phyloP scores from a whole-genome alignment of 148 eudicot species.

The Mesembryanthemum crystallinum region DNA sequence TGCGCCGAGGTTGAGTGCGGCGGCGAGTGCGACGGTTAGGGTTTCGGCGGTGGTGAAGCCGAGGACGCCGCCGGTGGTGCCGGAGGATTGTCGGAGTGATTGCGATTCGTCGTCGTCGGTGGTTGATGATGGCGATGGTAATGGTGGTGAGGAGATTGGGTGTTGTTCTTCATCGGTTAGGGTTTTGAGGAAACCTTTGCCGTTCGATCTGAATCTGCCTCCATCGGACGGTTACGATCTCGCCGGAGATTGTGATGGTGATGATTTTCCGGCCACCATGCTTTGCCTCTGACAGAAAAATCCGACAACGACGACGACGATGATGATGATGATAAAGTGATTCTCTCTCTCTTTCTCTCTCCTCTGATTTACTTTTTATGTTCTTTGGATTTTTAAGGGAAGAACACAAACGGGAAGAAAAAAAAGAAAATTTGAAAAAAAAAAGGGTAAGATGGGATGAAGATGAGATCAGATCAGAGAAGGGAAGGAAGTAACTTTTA shows the following conservation, averaged over 20 bases:
- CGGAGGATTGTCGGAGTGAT: constrained; percentile 47
- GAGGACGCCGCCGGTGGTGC: constrained; percentile 24
- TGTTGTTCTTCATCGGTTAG: constrained; percentile 22
- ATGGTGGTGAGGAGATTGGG: constrained; percentile 30
- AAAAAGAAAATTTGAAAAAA: not conserved
- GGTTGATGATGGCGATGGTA: constrained; percentile 39
- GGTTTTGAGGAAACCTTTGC: constrained; percentile 6
- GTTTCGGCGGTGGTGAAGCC: constrained; percentile 5
- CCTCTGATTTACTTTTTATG: constrained; percentile 14
- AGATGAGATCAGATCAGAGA: not conserved
- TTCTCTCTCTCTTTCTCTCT: constrained; percentile 6
- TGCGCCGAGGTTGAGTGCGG: constrained; percentile 32
- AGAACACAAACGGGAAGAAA: constrained; percentile 21
- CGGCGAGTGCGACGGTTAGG: not conserved
- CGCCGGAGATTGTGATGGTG: constrained; percentile 16
- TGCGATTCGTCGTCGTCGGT: constrained; percentile 58
- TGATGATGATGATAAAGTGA: constrained; percentile 2
- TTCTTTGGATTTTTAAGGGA: constrained; percentile 28
- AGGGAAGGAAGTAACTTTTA: not conserved
- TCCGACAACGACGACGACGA: not conserved
- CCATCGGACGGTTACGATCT: constrained; percentile 34
- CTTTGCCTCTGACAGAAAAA: constrained; percentile 34
- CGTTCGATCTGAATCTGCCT: constrained; percentile 48
- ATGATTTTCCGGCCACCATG: constrained; percentile 35
- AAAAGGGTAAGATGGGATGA: not conserved